Base-by-base conservation (phyloP, 2,329 filamentous ascomycete species). In the Aspergillus novofumigatus region DNA sequence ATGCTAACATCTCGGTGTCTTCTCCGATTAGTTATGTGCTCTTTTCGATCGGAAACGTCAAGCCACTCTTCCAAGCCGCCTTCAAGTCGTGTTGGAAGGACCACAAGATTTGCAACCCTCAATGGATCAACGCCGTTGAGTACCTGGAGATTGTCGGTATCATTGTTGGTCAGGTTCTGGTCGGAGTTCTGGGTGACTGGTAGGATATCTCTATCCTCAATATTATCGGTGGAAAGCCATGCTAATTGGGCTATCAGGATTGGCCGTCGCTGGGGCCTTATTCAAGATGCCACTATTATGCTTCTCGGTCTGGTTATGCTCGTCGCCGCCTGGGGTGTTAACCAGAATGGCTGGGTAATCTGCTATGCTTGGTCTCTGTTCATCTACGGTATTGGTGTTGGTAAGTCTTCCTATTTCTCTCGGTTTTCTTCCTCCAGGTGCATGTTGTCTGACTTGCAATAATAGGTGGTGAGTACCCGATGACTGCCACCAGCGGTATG, bases 321-420 rank as follows among this genome's bases (percentile, higher is more conserved):
- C 56, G 95, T 90, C 51, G 90, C 91, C 59, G 89, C 89, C 25
- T 97, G 93, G 93, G 93, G 92, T 60, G 77, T 89, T 32, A 91
- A 85, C 38, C 82, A 95, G 52, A 87, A 97, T 69, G 92, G 92
- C 67, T 97, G 93, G 93, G 90, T 97, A 57, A 96, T 97, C 70
- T 96, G 92, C 82, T 97, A 97, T 73, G 90, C 89, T 60, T 96
- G 90, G 89, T 91, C 91, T 42, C 83, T 97, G 41, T 96, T 97
- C 81, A 90, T 97, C 80, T 94, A 94, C 75, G 86, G 88, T 69
- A 82, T 87, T 51, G 81, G 81, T 67, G 81, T 84, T 53, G 73
- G 72, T 62, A 67, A 59, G 68, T 58, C 8, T 20, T 9, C 32
- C 51, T 20, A 8, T 25, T 8, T 11, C 6, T 41, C 23, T 32